Base-by-base conservation (phyloP, 805 yeast species). In the Sungouiella blattae region DNA sequence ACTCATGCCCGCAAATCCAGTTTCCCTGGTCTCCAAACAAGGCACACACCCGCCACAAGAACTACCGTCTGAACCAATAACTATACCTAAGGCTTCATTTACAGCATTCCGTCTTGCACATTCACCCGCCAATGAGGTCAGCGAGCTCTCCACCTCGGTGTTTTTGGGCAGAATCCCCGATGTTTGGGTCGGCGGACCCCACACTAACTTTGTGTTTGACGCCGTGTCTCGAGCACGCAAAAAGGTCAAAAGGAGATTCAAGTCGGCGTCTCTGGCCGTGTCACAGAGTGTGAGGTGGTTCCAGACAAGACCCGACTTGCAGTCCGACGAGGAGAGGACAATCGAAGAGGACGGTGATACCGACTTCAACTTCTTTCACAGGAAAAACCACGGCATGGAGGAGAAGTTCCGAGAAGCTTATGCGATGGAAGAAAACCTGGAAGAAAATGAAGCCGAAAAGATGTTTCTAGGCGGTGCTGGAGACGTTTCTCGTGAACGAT, bases 81-180 rank as follows among this genome's bases (percentile, higher is more conserved):
- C 5, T 15, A 30, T 78, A 13, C 85, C 85, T 4, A 55, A 50
- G 25, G 41, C 60, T 18, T 79, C 87, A 2, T 83, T 76, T 57
- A 77, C 87, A 0, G 81, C 83, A 0, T 77, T 70, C 39, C 63
- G 84, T 27, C 58, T 84, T 17, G 57, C 69, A 11, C 80, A 78
- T 52, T 67, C 75, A n/a, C 60, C 68, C 6, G 62, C 81, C 0
- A 33, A 47, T 4, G 73, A 75, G 36, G 52, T 84, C 5, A 61
- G 77, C 16, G 60, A 63, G n/a, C 58, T 64, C 8, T 69, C 86
- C 1, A 62, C 64, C 31, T 62, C 70, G 1, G 55, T 73, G 0
- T 58, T 81, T 6, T 44, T 84, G 4, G 91, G 91, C 0, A 64
- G 69, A 0, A 53, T 80, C 2, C 91, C 89, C 0, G 55, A 58